Evolutionary conservation across 1,284 basidiomycete species (phyloP), one percentile per base, ranked within the genome.

Genomic region (Tilletia indica): DNA sequence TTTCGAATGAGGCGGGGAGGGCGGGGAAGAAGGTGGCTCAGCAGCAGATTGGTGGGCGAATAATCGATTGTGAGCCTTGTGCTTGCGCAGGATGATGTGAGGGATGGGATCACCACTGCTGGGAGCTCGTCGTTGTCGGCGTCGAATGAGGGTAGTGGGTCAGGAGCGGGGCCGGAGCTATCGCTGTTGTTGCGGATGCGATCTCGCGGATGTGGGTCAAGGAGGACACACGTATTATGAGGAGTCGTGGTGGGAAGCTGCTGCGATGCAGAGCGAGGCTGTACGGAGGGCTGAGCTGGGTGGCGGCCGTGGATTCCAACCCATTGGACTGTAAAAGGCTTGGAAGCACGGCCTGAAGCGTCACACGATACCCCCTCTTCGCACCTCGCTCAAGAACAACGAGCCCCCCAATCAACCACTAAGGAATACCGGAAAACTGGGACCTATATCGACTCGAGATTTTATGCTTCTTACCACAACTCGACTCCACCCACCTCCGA

Each of bases 231-330:
- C 67, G 78, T 2, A 77, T 78, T 47, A 69, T 73, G 4, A 74
- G 77, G 49, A 72, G 72, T 1, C 74, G 76, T 25, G 68, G 14
- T 82, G 78, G 71, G 76, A 80, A 58, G 73, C 69, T 38, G 77
- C 74, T 21, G 77, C 74, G 0, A 34, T 70, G 61, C 75, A 79
- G 19, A 74, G 71, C 38, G 73, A 76, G 11, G 64, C 72, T 51
- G 73, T 80, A 16, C 42, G 78, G 25, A 68, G 74, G 42, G 76
- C 79, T 25, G 80, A 81, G 67, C 51, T 81, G 54, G 80, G 80
- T 2, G 80, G 80, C 21, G 80, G 80, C 31, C 64, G 70, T 21
- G 31, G 31, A 19, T 51, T 42, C 31, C 56, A 54, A 31, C 45
- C 68, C 4, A 12, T 49, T n/a, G 68, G 68, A 3, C 51, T 68